Conservation (phyloP, 257 asterid genomes). For the Schizonepeta tenuifolia region DNA sequence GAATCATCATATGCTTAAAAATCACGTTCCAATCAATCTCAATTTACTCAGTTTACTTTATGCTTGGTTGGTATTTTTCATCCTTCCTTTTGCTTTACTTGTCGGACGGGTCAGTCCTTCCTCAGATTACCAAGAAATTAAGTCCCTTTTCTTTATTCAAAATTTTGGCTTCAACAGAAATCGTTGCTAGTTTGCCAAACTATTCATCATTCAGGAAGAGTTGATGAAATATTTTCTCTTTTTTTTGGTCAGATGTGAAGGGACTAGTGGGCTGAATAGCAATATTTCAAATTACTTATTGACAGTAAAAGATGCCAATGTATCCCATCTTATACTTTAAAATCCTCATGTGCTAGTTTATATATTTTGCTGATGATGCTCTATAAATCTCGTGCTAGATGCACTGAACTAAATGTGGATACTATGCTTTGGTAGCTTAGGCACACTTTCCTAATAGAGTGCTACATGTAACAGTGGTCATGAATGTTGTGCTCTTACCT, state of each 20-base stretch:
- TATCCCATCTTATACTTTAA: neutral
- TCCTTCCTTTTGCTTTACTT: neutral
- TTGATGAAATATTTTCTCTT: constrained; percentile 14
- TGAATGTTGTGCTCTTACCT: constrained; percentile 8
- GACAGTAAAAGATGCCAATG: neutral
- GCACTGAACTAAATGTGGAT: neutral
- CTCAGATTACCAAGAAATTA: neutral
- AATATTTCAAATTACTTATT: neutral
- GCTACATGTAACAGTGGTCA: constrained; percentile 1
- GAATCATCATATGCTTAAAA: constrained; percentile 23
- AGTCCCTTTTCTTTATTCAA: constrained; percentile 15
- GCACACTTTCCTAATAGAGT: neutral
- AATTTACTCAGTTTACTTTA: neutral
- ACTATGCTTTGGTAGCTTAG: constrained; percentile 5
- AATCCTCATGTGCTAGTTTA: constrained; percentile 14
- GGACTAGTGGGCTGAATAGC: neutral
- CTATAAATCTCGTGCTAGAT: constrained; percentile 17
- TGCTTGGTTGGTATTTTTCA: neutral
- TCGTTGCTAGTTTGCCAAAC: constrained; percentile 4
- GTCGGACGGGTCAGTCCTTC: neutral
- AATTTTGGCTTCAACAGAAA: constrained; percentile 9
- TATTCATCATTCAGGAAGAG: neutral
- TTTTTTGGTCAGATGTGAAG: constrained; percentile 22
- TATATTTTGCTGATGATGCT: neutral
- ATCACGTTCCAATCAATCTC: neutral